These are phyloP conservation scores for Mycena filopes DNA, from an alignment of 768 basidiomycete species.

Conservation along the genomic window DNA sequence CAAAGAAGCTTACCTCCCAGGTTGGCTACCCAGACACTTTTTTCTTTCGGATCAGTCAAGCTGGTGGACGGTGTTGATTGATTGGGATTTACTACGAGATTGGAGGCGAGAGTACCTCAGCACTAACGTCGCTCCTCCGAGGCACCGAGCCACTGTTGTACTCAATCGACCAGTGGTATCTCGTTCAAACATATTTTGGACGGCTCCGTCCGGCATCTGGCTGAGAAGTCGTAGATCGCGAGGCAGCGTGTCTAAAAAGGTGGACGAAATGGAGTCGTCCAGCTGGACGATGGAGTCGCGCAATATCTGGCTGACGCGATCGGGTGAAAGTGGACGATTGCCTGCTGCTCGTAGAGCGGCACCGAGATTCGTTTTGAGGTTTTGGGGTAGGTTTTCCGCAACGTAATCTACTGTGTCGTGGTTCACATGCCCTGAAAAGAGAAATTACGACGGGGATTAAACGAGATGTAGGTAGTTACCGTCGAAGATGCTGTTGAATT, in stretches of 20 bases:
- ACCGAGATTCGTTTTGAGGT: conserved; percentile 49
- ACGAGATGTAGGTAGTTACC: conserved; percentile 35
- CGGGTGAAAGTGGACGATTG: conserved; percentile 45
- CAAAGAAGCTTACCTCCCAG: conserved; percentile 50
- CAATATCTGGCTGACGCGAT: conserved; percentile 51
- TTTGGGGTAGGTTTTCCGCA: conserved; percentile 50
- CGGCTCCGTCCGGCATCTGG: conserved; percentile 23
- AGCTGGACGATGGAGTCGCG: conserved; percentile 49
- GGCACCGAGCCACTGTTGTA: conserved; percentile 43
- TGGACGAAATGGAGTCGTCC: conserved; percentile 55
- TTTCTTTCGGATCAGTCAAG: conserved; percentile 59
- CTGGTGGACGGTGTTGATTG: conserved; percentile 36
- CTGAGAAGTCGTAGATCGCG: conserved; percentile 33
- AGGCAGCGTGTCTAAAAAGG: conserved; percentile 58
- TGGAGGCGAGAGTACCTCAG: conserved; percentile 38
- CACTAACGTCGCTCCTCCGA: conserved; percentile 66
- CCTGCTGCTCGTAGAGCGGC: conserved; percentile 26
- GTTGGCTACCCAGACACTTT: conserved; percentile 69
- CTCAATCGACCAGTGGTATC: conserved; percentile 17
- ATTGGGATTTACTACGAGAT: neutral
- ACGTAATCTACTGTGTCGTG: conserved; percentile 59
- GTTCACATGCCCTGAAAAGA: conserved; percentile 56
- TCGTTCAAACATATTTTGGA: conserved; percentile 24
- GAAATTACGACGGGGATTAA: conserved; percentile 35
- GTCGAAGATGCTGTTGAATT: conserved; percentile 48